These are phyloP conservation scores for Pseudonectria buxi DNA, from an alignment of 2,329 filamentous ascomycete species.

Conservation along the genomic window DNA sequence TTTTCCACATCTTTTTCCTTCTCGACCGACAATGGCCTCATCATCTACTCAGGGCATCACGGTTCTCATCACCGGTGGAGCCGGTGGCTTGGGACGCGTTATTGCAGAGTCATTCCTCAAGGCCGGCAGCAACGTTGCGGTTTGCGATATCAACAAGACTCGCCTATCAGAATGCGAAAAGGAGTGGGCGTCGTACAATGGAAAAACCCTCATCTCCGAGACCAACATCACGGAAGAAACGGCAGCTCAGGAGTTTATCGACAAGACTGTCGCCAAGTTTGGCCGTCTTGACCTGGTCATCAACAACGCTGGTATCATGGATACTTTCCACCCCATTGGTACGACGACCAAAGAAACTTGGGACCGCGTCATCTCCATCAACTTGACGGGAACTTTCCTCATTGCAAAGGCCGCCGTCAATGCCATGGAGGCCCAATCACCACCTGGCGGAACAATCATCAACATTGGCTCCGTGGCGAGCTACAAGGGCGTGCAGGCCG, in stretches of 20 bases:
- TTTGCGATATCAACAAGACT: slow-evolving; percentile 4
- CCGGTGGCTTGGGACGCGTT: slow-evolving; percentile 1
- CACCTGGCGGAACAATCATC: slow-evolving; percentile 39
- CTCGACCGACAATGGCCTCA: too few relatives aligned
- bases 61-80: slow-evolving; percentile 2
- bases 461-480: slow-evolving; percentile 44
- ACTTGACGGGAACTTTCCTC: slow-evolving; percentile 47
- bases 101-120: slow-evolving; percentile 2
- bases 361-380: slow-evolving; percentile 47
- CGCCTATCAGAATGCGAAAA: slow-evolving; percentile 1
- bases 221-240: slow-evolving; percentile 11
- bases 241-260: slow-evolving; percentile 12
- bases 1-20: not conserved
- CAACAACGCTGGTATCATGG: slow-evolving; percentile 51
- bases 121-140: slow-evolving; percentile 2
- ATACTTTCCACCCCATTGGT: slow-evolving; percentile 46
- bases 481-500: slow-evolving; percentile 31
- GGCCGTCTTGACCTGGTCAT: slow-evolving; percentile 41
- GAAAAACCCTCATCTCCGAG: not conserved
- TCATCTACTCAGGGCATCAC: not conserved
- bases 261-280: slow-evolving; percentile 9
- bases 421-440: slow-evolving; percentile 8
- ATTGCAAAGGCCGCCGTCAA: slow-evolving; percentile 43
- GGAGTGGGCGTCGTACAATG: not conserved
- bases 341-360: slow-evolving; percentile 37